Conservation (phyloP, 306 rosid genomes). For the Vigna reflexopilosa region DNA sequence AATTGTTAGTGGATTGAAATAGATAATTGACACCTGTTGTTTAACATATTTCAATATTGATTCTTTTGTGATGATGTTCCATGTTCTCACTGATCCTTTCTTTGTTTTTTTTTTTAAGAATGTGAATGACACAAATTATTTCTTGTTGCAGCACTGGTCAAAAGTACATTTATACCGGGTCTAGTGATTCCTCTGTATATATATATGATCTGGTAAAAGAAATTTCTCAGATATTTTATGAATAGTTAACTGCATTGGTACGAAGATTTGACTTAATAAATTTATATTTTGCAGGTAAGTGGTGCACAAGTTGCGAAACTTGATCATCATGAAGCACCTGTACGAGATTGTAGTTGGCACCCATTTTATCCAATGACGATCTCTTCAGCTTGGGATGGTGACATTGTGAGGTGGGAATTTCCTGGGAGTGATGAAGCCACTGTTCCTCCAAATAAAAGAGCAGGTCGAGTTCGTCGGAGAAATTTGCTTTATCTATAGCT, state of each 20-base stretch:
- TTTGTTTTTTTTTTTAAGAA: background rate
- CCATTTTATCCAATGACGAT: constrained; percentile 58
- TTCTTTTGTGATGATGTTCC: background rate
- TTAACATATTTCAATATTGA: background rate
- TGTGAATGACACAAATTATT: constrained; percentile 36
- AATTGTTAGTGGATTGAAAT: no score
- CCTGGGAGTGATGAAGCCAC: constrained; percentile 49
- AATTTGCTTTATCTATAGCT: constrained; percentile 30
- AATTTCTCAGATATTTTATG: background rate
- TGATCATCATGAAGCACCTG: constrained; percentile 57
- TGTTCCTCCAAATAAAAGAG: constrained; percentile 36
- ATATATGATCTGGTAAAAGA: constrained; percentile 90
- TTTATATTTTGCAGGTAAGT: constrained; percentile 48
- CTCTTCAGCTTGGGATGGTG: constrained; percentile 66
- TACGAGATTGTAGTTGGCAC: constrained; percentile 70
- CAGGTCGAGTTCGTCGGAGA: constrained; percentile 43
- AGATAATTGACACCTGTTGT: background rate
- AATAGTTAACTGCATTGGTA: background rate
- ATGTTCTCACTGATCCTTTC: constrained; percentile 20
- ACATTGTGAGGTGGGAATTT: constrained; percentile 64
- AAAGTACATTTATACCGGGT: constrained; percentile 93
- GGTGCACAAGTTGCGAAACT: constrained; percentile 67
- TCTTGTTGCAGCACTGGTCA: constrained; percentile 89
- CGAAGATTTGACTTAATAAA: background rate
- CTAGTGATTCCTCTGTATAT: constrained; percentile 73